Percentiles rank a stretch among this genome's conserved stretches.
phyloP scores from a whole-genome alignment of 2,329 filamentous ascomycete genomes.

The Sphaerulina vaccinii region DNA sequence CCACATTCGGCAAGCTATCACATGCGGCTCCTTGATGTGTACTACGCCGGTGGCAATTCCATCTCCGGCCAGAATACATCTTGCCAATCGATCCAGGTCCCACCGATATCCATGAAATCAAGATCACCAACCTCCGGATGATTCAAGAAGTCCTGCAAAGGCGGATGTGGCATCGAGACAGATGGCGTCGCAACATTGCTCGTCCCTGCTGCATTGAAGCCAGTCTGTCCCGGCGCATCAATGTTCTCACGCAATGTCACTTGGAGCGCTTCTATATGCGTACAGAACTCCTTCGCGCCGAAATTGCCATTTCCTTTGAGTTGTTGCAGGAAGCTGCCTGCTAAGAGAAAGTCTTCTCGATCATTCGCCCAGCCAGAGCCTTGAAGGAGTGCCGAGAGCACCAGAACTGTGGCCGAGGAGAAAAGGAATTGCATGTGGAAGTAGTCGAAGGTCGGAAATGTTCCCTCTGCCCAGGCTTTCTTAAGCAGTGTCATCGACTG shows the following conservation, averaged over 20 bases:
- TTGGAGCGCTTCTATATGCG: conserved; percentile 41
- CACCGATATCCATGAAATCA: conserved; percentile 26
- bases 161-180: conserved; percentile 11
- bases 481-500: conserved; percentile 47
- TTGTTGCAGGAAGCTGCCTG: conserved; percentile 41
- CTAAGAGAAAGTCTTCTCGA: conserved; percentile 43
- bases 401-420: conserved; percentile 47
- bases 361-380: conserved; percentile 38
- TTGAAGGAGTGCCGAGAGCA: conserved; percentile 43
- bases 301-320: conserved; percentile 44
- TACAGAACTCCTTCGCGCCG: conserved; percentile 44
- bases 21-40: no score
- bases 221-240: neutral
- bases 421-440: conserved; percentile 51
- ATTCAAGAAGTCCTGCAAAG: conserved; percentile 24
- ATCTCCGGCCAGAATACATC: conserved; percentile 24
- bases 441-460: conserved; percentile 50
- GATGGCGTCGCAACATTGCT: neutral
- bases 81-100: conserved; percentile 23
- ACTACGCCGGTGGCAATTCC: neutral
- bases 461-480: conserved; percentile 49
- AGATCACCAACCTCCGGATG: conserved; percentile 26
- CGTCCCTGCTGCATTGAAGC: neutral
- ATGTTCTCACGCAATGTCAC: conserved; percentile 13
- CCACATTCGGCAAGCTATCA: no score